phyloP scores from a whole-genome alignment of 169 alveolate species.

The Gregarina niphandrodes region DNA sequence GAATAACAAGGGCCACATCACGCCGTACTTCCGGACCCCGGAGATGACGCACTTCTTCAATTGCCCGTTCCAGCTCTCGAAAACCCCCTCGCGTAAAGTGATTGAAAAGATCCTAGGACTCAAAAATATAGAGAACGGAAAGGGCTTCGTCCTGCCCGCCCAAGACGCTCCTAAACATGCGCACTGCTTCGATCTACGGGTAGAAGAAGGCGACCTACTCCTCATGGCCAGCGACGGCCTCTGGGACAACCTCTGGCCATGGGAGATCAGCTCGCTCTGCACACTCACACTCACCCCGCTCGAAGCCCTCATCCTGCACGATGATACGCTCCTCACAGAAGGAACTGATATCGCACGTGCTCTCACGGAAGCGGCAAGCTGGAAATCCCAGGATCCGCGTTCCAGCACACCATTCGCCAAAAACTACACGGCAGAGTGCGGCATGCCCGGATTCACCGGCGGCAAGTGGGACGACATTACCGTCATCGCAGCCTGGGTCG shows the following conservation, averaged over 20 bases:
- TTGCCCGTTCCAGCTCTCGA: too few relatives aligned
- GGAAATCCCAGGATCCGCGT: constrained; percentile 16
- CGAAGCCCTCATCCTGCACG: too few relatives aligned
- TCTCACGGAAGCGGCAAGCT: constrained; percentile 23
- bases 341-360: constrained; percentile 18
- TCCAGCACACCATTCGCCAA: constrained; percentile 21
- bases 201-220: constrained; percentile 21
- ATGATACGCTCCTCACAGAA: not conserved
- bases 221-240: constrained; percentile 34
- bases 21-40: too few relatives aligned
- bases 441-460: constrained; percentile 8
- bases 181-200: constrained; percentile 12
- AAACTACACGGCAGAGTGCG: not conserved
- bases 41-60: too few relatives aligned
- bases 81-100: too few relatives aligned
- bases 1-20: too few relatives aligned
- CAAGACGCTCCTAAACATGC: constrained; percentile 19
- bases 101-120: too few relatives aligned
- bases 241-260: constrained; percentile 27
- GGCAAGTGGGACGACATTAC: constrained; percentile 32
- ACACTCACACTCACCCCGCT: too few relatives aligned
- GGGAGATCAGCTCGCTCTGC: constrained; percentile 21
- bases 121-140: too few relatives aligned
- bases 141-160: too few relatives aligned
- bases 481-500: constrained; percentile 29